Conservation (phyloP, 192 early-diverging fungal species). For the Allomyces javanicus region DNA sequence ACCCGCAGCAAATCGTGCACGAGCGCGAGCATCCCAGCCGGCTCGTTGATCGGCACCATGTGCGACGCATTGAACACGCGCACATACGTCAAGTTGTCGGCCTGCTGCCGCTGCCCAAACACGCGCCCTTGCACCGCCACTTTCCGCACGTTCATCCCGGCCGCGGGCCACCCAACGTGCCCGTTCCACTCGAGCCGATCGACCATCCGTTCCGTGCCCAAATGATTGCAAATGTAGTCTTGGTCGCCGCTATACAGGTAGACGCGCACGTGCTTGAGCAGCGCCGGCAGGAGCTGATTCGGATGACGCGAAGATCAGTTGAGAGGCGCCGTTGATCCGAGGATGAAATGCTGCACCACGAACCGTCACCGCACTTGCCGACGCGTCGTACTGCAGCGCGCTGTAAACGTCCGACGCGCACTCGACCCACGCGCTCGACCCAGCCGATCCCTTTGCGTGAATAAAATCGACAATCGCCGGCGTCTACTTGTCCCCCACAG, state of each 20-base stretch:
- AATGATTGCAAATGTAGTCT: slow-evolving; percentile 5
- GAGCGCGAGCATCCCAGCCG: slow-evolving; percentile 4
- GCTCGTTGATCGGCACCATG: slow-evolving; percentile 28
- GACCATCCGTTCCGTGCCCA: not conserved
- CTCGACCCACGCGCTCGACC: not conserved
- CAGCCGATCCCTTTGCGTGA: no score
- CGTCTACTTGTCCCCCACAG: no score
- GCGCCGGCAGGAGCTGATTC: not conserved
- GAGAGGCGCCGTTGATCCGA: no score
- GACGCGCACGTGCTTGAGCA: not conserved
- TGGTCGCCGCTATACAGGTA: not conserved
- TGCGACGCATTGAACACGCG: slow-evolving; percentile 21
- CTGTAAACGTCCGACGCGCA: not conserved
- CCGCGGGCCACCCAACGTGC: not conserved
- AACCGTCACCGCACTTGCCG: not conserved
- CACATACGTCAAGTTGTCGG: slow-evolving; percentile 21
- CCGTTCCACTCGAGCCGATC: not conserved
- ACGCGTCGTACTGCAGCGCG: not conserved
- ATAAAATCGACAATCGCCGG: no score
- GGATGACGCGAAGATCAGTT: no score
- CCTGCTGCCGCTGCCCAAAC: slow-evolving; percentile 12
- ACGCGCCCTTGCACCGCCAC: not conserved
- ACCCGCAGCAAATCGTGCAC: not conserved
- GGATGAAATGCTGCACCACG: no score
- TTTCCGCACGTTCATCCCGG: no score